These are phyloP conservation scores for Plasmopara viticola DNA, from an alignment of 352 stramenopile species.

Conservation along the genomic window DNA sequence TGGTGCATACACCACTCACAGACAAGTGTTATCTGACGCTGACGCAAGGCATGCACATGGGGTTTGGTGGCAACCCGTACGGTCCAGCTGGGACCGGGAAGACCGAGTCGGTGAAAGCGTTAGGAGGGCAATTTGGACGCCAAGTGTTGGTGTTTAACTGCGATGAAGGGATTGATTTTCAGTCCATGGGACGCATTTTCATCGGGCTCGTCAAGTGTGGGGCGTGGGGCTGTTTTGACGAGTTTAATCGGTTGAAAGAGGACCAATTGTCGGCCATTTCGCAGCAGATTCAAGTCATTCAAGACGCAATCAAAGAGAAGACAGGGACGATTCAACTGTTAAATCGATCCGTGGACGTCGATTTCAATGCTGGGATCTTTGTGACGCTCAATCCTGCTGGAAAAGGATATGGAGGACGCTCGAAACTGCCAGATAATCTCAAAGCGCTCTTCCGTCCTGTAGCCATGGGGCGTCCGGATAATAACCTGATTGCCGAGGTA, in stretches of 20 bases:
- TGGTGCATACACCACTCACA: slow-evolving; percentile 92
- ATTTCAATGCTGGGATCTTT: slow-evolving; percentile 94
- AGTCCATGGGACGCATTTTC: slow-evolving; percentile 93
- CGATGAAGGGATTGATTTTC: slow-evolving; percentile 93
- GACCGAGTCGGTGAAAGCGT: slow-evolving; percentile 92
- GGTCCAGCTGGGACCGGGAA: slow-evolving; percentile 93
- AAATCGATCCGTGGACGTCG: slow-evolving; percentile 78
- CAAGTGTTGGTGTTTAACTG: slow-evolving; percentile 93
- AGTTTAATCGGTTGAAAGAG: slow-evolving; percentile 94
- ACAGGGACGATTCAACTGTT: slow-evolving; percentile 71
- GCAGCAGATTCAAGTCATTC: slow-evolving; percentile 93
- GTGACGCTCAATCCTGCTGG: slow-evolving; percentile 93
- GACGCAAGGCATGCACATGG: slow-evolving; percentile 90
- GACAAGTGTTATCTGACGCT: slow-evolving; percentile 94
- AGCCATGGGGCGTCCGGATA: slow-evolving; percentile 89
- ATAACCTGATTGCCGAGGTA: slow-evolving; percentile 92
- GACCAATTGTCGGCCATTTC: slow-evolving; percentile 92
- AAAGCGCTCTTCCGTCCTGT: slow-evolving; percentile 93
- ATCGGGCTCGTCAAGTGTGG: slow-evolving; percentile 92
- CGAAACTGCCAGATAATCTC: slow-evolving; percentile 91
- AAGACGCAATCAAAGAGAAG: slow-evolving; percentile 90
- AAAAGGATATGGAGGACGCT: slow-evolving; percentile 91
- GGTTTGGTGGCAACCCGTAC: slow-evolving; percentile 92
- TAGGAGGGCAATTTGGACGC: slow-evolving; percentile 85
- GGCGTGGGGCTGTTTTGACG: slow-evolving; percentile 95